Conservation (phyloP, 768 basidiomycete species). For the Podaxis rugospora region DNA sequence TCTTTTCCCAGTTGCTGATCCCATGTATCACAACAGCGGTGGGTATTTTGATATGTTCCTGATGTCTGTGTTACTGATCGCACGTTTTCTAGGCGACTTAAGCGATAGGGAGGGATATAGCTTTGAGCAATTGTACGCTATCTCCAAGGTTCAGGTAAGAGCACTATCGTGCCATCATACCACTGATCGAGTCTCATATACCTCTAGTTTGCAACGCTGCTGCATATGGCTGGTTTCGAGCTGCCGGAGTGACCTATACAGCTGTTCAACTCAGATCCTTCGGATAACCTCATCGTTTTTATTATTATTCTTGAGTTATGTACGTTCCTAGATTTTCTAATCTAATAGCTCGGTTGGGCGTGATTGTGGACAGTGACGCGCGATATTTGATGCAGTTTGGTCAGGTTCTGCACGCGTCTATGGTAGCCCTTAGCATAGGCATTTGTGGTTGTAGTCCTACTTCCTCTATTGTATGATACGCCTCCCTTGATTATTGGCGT, state of each 20-base stretch:
- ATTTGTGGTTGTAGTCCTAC: neutral
- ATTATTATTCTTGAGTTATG: neutral
- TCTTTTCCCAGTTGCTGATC: slow-evolving; percentile 63
- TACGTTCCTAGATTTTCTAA: neutral
- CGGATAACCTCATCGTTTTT: neutral
- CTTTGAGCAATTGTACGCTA: slow-evolving; percentile 73
- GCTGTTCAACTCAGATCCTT: neutral
- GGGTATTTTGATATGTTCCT: slow-evolving; percentile 15
- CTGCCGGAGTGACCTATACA: slow-evolving; percentile 12
- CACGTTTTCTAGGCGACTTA: slow-evolving; percentile 53
- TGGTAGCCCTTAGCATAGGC: neutral
- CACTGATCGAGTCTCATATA: neutral
- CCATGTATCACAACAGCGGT: slow-evolving; percentile 88
- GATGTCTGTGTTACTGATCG: neutral
- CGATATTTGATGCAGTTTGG: slow-evolving; percentile 9
- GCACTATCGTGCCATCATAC: neutral
- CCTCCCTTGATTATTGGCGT: neutral
- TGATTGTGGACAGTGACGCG: neutral
- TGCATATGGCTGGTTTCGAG: slow-evolving; percentile 67
- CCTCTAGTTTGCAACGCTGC: slow-evolving; percentile 60
- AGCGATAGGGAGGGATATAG: slow-evolving; percentile 80
- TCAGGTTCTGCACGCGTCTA: neutral
- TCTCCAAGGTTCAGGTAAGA: slow-evolving; percentile 83
- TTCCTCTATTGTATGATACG: slow-evolving; percentile 1
- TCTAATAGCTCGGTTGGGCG: neutral